Percentiles rank a stretch among this genome's conserved stretches.
Conservation (phyloP, 768 basidiomycete genomes). For the Botryobasidium botryosum region DNA sequence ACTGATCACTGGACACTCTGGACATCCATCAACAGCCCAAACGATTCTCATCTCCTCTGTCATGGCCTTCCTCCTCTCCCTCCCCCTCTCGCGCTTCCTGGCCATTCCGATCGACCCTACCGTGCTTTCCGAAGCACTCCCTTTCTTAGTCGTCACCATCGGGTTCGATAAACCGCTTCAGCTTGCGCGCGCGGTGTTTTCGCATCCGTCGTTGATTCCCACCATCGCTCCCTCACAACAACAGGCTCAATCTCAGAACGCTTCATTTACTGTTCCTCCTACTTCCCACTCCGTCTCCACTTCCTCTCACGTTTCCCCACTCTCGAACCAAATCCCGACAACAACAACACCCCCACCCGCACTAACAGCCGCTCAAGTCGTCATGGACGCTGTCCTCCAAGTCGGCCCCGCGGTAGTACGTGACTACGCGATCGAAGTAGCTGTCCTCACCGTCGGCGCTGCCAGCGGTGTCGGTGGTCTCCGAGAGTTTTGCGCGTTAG, state of each 20-base stretch:
- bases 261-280: constrained; percentile 33
- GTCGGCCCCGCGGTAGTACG: constrained; percentile 75
- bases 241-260: constrained; percentile 5
- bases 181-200: constrained; percentile 78
- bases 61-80: constrained; percentile 69
- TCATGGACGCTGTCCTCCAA: constrained; percentile 63
- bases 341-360: constrained; percentile 17
- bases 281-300: constrained; percentile 40
- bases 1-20: too few species aligned
- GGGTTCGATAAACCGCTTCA: constrained; percentile 96
- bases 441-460: constrained; percentile 74
- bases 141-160: constrained; percentile 93
- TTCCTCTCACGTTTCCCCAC: constrained; percentile 13
- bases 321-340: constrained; percentile 1
- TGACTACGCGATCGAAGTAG: constrained; percentile 87
- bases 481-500: constrained; percentile 87
- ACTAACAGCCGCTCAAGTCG: constrained; percentile 68
- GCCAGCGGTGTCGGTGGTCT: constrained; percentile 76
- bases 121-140: constrained; percentile 83
- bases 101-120: constrained; percentile 85
- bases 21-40: constrained; percentile 21
- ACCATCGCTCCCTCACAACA: constrained; percentile 12
- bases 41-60: constrained; percentile 68
- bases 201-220: constrained; percentile 37
- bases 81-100: constrained; percentile 59